Evolutionary conservation across 768 basidiomycete species (phyloP).

Genomic region (Cystofilobasidium bisporidii): DNA sequence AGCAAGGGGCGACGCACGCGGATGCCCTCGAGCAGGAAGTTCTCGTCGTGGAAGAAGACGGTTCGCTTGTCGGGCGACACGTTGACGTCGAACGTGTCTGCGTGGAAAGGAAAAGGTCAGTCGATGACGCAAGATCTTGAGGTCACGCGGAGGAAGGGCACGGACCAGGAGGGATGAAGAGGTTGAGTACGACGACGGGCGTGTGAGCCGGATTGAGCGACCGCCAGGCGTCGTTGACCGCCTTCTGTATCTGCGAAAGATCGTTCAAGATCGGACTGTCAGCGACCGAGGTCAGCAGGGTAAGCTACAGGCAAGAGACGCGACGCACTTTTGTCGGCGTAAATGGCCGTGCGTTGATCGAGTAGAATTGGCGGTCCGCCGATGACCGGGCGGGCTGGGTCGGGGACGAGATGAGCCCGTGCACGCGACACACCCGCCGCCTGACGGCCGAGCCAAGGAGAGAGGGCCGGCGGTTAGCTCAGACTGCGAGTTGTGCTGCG

Average conservation of each 20-base stretch:
- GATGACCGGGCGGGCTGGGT: constrained; percentile 52
- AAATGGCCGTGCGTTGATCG: constrained; percentile 83
- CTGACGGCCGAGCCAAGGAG: no score
- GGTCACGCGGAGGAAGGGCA: constrained; percentile 10
- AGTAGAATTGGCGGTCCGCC: constrained; percentile 84
- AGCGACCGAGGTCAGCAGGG: no score
- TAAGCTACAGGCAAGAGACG: no score
- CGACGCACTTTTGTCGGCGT: constrained; percentile 58
- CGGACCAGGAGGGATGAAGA: constrained; percentile 68
- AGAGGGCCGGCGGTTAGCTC: no score
- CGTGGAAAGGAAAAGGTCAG: no score
- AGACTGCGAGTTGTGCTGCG: no score
- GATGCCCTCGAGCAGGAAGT: constrained; percentile 62
- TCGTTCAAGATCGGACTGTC: background rate
- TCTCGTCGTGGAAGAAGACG: constrained; percentile 79
- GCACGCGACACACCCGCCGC: background rate
- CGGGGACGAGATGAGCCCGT: background rate
- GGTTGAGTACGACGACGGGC: constrained; percentile 75
- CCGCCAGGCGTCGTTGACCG: constrained; percentile 85
- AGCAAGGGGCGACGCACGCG: constrained; percentile 49
- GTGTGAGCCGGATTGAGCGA: constrained; percentile 65
- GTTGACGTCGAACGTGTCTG: constrained; percentile 81
- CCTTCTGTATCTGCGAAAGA: constrained; percentile 62
- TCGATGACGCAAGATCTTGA: no score
- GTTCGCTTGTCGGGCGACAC: constrained; percentile 96